These are phyloP conservation scores for Westerdykella sp. DNA, from an alignment of 2,329 filamentous ascomycete genomes.

Conservation along the genomic window DNA sequence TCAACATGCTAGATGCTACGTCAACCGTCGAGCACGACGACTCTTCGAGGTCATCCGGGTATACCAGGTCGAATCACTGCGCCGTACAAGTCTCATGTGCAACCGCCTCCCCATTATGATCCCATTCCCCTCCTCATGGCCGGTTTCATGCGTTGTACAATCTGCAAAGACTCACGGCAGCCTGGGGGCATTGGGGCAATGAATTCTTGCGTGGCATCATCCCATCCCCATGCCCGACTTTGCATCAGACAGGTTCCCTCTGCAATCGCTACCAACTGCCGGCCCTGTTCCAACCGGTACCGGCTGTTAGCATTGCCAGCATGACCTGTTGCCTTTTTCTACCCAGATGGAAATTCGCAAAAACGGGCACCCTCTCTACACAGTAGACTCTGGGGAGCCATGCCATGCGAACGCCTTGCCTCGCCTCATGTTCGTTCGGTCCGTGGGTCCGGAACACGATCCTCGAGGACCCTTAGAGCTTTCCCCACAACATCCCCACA, in stretches of 20 bases:
- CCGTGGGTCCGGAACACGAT: constrained; percentile 18
- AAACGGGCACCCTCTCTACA: not conserved
- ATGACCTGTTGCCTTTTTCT: not conserved
- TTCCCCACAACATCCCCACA: constrained; percentile 14
- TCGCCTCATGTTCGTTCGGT: constrained; percentile 17
- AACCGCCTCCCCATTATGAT: constrained; percentile 19
- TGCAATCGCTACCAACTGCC: not conserved
- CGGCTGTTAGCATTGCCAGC: not conserved
- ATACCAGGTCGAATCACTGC: constrained; percentile 26
- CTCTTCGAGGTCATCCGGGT: constrained; percentile 32
- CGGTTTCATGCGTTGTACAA: constrained; percentile 39
- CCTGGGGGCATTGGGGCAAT: constrained; percentile 17
- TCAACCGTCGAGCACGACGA: constrained; percentile 23
- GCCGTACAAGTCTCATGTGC: constrained; percentile 34
- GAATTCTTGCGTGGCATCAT: constrained; percentile 6
- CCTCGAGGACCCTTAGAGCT: constrained; percentile 10
- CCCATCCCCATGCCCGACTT: not conserved
- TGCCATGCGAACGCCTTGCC: not conserved
- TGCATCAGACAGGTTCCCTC: too few relatives aligned
- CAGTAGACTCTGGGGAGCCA: not conserved
- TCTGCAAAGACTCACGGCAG: constrained; percentile 19
- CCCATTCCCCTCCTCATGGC: constrained; percentile 32
- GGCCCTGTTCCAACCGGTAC: not conserved
- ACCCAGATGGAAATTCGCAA: too few relatives aligned
- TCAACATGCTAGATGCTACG: constrained; percentile 16